A percentile compares a stretch with the other conserved stretches of the same genome.
Conservation (phyloP, 2,329 filamentous ascomycete species). For the Basipetospora chlamydospora region DNA sequence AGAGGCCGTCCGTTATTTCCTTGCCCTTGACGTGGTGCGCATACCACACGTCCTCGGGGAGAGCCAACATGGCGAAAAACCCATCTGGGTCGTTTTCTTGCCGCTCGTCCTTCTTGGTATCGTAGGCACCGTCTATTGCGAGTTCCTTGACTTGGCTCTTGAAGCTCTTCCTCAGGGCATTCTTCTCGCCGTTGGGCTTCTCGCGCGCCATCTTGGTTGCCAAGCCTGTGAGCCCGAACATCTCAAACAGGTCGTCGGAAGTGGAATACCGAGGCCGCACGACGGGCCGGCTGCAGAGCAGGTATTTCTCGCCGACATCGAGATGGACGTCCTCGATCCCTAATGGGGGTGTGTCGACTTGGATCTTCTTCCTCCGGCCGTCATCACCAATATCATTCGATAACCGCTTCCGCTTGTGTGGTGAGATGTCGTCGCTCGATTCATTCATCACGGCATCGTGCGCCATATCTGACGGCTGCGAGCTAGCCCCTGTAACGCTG, state of each 20-base stretch:
- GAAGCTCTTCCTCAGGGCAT: slow-evolving; percentile 52
- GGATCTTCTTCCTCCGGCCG: slow-evolving; percentile 42
- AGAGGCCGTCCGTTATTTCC: slow-evolving; percentile 39
- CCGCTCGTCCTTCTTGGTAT: slow-evolving; percentile 41
- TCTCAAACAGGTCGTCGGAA: slow-evolving; percentile 43
- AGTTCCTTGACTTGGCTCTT: slow-evolving; percentile 54
- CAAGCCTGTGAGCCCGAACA: slow-evolving; percentile 40
- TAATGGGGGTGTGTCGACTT: slow-evolving; percentile 33
- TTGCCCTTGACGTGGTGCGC: slow-evolving; percentile 37
- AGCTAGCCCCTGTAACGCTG: slow-evolving; percentile 42
- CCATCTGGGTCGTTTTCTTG: slow-evolving; percentile 34
- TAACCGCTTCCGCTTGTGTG: slow-evolving; percentile 46
- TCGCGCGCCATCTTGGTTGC: slow-evolving; percentile 48
- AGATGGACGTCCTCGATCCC: slow-evolving; percentile 51
- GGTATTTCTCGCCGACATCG: slow-evolving; percentile 53
- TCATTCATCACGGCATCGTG: slow-evolving; percentile 18
- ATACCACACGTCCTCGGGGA: slow-evolving; percentile 43
- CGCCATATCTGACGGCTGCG: slow-evolving; percentile 25
- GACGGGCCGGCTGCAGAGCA: slow-evolving; percentile 35
- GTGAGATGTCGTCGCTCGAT: slow-evolving; percentile 35
- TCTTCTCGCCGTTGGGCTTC: slow-evolving; percentile 52
- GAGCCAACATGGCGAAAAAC: slow-evolving; percentile 34
- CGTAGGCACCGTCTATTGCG: slow-evolving; percentile 47
- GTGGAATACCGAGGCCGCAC: slow-evolving; percentile 5
- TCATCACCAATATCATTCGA: slow-evolving; percentile 40